Evolutionary conservation across 768 basidiomycete genomes (phyloP), one percentile per base, ranked within the genome.

Genomic region (Tylopilus balloui): DNA sequence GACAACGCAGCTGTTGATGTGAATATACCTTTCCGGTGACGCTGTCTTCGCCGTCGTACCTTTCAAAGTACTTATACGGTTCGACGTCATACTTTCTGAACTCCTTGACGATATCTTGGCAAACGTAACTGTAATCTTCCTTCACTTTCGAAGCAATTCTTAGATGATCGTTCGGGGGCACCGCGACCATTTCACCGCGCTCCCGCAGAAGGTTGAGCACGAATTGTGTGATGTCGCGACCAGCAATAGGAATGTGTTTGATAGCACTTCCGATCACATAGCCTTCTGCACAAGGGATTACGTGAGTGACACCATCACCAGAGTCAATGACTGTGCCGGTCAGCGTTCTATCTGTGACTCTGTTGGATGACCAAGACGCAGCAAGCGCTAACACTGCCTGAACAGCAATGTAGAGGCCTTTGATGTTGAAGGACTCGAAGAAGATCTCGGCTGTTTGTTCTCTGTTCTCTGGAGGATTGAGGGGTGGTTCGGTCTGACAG

Each of bases 401-500:
- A 0, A 99, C 96, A 44, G 94, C 96, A 60, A 99, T 98, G 70
- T 98, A 98, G 37, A 97, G 78, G 19, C 95, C 95, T 65, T 93
- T 89, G 73, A 97, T 94, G 71, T 98, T 98, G 83, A 99, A 99
- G 0, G 92, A 95, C 72, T 99, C 96, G 69, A 98, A 99, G 80
- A 99, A 97, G 73, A 98, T 98, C 67, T 98, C 95, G 17, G 96
- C 96, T 0, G 95, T 98, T 69, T 95, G 95, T 70, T 99, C 96
- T 60, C 96, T 79, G 74, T 98, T 99, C 74, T 99, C 96, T 1
- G 96, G 96, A 0, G 95, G 82, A 66, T 99, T 98, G 48, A 99
- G 83, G 20, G 96, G 95, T 4, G 96, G 96, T 65, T 99, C 96
- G n/a, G 96, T 99, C 95, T 97, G 53, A 42, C 32, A 5, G 10